Evolutionary conservation across 225 moss, liverwort and hornwort species (phyloP).

Genomic region (Pseudisothecium myosuroides): DNA sequence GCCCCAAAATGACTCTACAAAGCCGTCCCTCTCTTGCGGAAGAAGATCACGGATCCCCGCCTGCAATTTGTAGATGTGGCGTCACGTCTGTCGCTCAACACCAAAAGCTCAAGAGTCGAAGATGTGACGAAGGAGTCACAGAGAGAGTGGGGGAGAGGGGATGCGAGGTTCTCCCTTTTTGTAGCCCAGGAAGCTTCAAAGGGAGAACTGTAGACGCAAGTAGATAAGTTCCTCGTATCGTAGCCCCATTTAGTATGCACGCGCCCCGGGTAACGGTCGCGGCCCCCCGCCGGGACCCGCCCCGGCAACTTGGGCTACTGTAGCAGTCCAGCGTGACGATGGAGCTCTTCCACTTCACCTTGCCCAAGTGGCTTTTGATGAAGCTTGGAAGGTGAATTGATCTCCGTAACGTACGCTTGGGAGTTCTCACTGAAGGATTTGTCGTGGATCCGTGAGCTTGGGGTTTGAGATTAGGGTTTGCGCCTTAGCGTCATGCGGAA

Average conservation of each 20-base stretch:
- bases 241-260: neutral
- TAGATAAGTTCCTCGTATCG: constrained; percentile 9
- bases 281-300: neutral
- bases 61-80: neutral
- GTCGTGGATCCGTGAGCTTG: neutral
- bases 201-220: neutral
- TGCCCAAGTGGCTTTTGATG: neutral
- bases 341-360: neutral
- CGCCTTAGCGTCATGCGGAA: constrained; percentile 8
- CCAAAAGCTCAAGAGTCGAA: neutral
- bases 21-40: neutral
- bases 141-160: neutral
- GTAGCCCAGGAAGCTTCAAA: neutral
- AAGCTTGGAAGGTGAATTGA: neutral
- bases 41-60: neutral
- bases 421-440: neutral
- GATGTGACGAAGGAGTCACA: neutral
- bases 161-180: neutral
- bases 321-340: neutral
- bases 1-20: neutral
- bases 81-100: neutral
- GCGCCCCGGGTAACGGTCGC: constrained; percentile 12
- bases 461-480: neutral
- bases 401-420: neutral
- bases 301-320: neutral